Evolutionary conservation across 1,284 basidiomycete genomes (phyloP).

Genomic region (Trichosporon sp.): DNA sequence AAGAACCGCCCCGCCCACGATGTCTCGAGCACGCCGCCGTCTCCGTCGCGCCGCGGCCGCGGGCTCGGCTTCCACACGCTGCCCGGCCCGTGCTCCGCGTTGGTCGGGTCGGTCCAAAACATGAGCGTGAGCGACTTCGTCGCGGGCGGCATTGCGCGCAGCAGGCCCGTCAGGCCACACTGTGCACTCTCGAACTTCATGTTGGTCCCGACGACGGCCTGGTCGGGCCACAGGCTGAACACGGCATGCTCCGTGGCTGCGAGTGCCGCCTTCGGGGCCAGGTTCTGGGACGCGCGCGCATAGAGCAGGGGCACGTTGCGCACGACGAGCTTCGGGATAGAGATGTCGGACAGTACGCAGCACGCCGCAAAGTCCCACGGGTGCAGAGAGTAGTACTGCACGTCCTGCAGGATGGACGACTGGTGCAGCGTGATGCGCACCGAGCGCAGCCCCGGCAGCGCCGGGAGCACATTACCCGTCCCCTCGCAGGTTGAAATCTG

Average conservation of each 20-base stretch:
- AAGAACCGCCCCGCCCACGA: background rate
- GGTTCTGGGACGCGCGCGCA: background rate
- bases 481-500: background rate
- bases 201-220: conserved; percentile 14
- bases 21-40: background rate
- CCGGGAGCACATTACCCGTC: background rate
- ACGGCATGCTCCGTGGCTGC: background rate
- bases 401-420: background rate
- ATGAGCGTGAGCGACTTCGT: background rate
- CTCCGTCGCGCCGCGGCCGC: background rate
- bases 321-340: background rate
- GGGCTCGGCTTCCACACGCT: background rate
- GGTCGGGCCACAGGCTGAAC: conserved; percentile 8
- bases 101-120: conserved; percentile 2
- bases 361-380: conserved; percentile 2
- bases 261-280: background rate
- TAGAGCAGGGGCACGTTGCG: conserved; percentile 16
- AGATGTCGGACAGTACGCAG: background rate
- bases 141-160: background rate
- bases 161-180: background rate
- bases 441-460: background rate
- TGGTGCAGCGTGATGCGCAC: conserved; percentile 3
- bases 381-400: background rate
- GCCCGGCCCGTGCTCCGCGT: background rate
- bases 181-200: conserved; percentile 13